Percentiles rank a stretch among this genome's conserved stretches.
phyloP scores from a whole-genome alignment of 306 rosid species.

The Sicyos edulis region DNA sequence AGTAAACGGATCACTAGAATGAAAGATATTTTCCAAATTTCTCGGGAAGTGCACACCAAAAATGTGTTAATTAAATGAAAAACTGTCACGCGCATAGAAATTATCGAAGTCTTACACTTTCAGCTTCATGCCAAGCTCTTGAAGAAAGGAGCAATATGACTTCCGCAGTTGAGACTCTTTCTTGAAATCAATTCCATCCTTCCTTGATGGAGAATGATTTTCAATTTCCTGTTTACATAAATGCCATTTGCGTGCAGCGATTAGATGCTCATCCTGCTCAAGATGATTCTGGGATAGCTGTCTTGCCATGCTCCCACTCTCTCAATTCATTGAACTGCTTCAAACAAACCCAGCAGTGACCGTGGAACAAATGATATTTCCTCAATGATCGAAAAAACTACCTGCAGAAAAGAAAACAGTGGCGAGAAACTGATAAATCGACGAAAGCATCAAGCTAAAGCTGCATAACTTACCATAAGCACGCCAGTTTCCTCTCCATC shows the following conservation, averaged over 20 bases:
- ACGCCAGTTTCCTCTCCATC: neutral
- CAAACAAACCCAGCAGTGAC: constrained; percentile 11
- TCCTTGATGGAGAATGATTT: constrained; percentile 38
- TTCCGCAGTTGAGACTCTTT: constrained; percentile 38
- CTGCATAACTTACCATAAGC: neutral
- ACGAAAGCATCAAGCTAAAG: neutral
- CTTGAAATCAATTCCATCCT: constrained; percentile 37
- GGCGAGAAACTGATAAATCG: neutral
- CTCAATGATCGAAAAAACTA: neutral
- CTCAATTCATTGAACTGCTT: constrained; percentile 7
- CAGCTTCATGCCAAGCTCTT: constrained; percentile 40
- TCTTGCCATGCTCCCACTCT: constrained; percentile 24
- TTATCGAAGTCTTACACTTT: constrained; percentile 33
- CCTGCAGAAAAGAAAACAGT: neutral
- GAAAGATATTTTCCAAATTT: neutral
- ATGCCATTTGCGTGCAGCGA: constrained; percentile 29
- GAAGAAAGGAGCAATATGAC: constrained; percentile 40
- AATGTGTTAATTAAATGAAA: neutral
- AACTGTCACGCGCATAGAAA: neutral
- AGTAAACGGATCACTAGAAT: constrained; percentile 1
- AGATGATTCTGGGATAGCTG: constrained; percentile 22
- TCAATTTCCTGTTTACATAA: constrained; percentile 41
- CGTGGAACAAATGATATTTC: neutral
- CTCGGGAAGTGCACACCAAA: neutral
- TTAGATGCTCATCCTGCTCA: constrained; percentile 18